Evolutionary conservation across 768 basidiomycete species (phyloP).

Genomic region (Lactifluus rugatus): DNA sequence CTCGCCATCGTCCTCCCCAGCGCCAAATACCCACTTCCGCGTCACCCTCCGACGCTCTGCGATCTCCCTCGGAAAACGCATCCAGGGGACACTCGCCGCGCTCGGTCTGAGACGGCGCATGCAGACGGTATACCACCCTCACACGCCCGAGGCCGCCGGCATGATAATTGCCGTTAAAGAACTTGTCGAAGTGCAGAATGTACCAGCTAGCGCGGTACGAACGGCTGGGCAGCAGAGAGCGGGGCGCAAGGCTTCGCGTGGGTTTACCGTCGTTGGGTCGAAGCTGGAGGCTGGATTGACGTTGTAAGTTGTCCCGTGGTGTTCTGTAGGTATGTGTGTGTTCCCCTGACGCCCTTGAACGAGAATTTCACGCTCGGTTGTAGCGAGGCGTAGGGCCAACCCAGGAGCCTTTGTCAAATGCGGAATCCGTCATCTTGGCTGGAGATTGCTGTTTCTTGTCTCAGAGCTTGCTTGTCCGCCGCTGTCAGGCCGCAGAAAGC

Average conservation of each 20-base stretch:
- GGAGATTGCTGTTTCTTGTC: background rate
- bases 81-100: slow-evolving; percentile 65
- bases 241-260: slow-evolving; percentile 57
- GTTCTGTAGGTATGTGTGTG: background rate
- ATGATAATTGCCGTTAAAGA: slow-evolving; percentile 87
- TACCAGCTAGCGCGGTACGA: slow-evolving; percentile 53
- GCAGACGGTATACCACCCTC: slow-evolving; percentile 76
- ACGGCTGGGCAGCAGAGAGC: slow-evolving; percentile 59
- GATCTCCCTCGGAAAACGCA: slow-evolving; percentile 66
- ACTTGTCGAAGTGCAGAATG: slow-evolving; percentile 80
- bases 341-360: background rate
- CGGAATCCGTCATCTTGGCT: background rate
- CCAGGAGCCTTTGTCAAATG: background rate
- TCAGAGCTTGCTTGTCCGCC: background rate
- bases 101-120: slow-evolving; percentile 76
- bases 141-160: slow-evolving; percentile 66
- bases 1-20: slow-evolving; percentile 7
- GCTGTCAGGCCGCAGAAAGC: background rate
- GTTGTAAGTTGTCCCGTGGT: background rate
- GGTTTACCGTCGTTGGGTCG: slow-evolving; percentile 48
- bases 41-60: slow-evolving; percentile 86
- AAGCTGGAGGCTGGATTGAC: slow-evolving; percentile 1
- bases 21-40: slow-evolving; percentile 66
- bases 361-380: background rate
- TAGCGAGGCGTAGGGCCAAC: background rate